Conservation (phyloP, 768 basidiomycete genomes). For the Suillus ampliporus region DNA sequence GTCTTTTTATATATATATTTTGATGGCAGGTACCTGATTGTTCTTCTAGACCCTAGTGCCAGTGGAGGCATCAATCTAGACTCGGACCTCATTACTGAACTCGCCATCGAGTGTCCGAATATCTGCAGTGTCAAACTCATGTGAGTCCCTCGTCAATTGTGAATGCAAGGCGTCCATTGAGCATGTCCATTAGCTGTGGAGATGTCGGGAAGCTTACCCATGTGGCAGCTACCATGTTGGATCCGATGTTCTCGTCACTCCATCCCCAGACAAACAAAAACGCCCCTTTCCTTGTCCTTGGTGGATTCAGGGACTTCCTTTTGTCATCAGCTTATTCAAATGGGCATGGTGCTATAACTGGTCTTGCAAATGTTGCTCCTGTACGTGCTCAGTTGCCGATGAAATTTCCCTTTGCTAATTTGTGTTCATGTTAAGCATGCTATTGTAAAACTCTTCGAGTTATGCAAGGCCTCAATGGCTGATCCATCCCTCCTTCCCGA, state of each 20-base stretch:
- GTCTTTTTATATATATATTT: slow-evolving; percentile 13
- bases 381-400: slow-evolving; percentile 43
- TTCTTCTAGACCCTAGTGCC: slow-evolving; percentile 76
- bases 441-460: slow-evolving; percentile 61
- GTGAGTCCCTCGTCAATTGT: slow-evolving; percentile 46
- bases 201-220: slow-evolving; percentile 92
- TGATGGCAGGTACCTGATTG: background rate
- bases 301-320: slow-evolving; percentile 87
- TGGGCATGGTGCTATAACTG: slow-evolving; percentile 90
- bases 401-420: slow-evolving; percentile 8
- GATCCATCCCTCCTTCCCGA: slow-evolving; percentile 65
- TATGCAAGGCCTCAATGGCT: slow-evolving; percentile 60
- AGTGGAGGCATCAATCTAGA: slow-evolving; percentile 91
- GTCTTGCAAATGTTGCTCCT: slow-evolving; percentile 84
- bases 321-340: slow-evolving; percentile 72
- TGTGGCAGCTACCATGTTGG: slow-evolving; percentile 71
- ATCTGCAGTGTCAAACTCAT: slow-evolving; percentile 89
- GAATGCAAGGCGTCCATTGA: slow-evolving; percentile 13
- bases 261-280: slow-evolving; percentile 72
- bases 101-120: slow-evolving; percentile 79
- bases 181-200: slow-evolving; percentile 64
- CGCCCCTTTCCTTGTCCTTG: slow-evolving; percentile 82
- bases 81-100: slow-evolving; percentile 83
- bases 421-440: slow-evolving; percentile 50
- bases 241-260: slow-evolving; percentile 54